Evolutionary conservation across 1,284 basidiomycete genomes (phyloP).

Genomic region (Sanghuangporus sanghuang): DNA sequence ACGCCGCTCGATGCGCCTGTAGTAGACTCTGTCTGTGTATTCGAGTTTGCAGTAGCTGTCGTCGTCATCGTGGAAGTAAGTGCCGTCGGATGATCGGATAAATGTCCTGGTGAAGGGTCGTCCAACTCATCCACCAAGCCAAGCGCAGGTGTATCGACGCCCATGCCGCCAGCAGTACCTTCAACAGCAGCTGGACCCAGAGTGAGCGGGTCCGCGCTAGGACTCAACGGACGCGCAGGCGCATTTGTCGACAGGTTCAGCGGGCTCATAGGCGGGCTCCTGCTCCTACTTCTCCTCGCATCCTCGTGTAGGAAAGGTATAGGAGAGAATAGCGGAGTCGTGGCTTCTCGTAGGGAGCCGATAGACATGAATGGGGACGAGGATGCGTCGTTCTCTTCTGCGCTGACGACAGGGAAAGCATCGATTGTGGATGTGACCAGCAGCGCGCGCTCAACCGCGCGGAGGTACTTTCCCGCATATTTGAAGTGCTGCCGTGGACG

Average conservation of each 20-base stretch:
- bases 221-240: conserved; percentile 27
- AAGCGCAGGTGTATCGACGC: conserved; percentile 25
- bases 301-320: conserved; percentile 80
- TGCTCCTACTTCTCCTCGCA: conserved; percentile 40
- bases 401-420: conserved; percentile 51
- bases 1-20: neutral
- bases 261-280: conserved; percentile 72
- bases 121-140: conserved; percentile 81
- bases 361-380: conserved; percentile 32
- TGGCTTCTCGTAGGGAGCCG: conserved; percentile 45
- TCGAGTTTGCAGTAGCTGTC: neutral
- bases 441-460: conserved; percentile 81
- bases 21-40: neutral
- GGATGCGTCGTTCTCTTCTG: conserved; percentile 25
- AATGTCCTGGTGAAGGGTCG: conserved; percentile 73
- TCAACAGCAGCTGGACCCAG: conserved; percentile 22
- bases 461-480: conserved; percentile 83
- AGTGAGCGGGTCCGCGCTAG: conserved; percentile 21
- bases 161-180: neutral
- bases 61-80: conserved; percentile 56
- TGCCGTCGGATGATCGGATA: conserved; percentile 73
- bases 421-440: conserved; percentile 81
- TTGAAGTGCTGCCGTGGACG: conserved; percentile 71
- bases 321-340: conserved; percentile 78
- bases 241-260: conserved; percentile 41